Evolutionary conservation across 805 yeast genomes (phyloP), one percentile per base, ranked within the genome.

Genomic region (Wickerhamiella siamensis): DNA sequence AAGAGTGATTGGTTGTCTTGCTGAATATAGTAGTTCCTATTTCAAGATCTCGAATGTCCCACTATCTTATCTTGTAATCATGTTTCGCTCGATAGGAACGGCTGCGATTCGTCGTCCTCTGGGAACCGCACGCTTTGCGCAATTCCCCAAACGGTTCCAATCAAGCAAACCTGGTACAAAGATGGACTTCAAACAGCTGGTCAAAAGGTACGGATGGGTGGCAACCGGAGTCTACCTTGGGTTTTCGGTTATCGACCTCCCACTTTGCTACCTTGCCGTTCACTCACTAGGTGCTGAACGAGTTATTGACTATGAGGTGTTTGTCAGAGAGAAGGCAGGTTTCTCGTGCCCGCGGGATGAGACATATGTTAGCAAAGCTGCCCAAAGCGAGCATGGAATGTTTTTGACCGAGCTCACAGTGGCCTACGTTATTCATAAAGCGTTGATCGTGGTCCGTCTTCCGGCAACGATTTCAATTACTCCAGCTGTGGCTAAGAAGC

Each of bases 401-500:
- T 57, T 84, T 55, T 57, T 83, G 69, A 80, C 96, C 0, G 96
- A 88, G 60, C 75, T 84, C 51, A 77, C 82, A 10, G 71, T 91
- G 40, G 97, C 97, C 0, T 91, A 91, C 58, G 95, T 95, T 2
- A 65, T 91, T 36, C 97, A 91, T 65, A 91, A 91, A 63, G 74
- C 87, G 4, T 68, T 91, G 47, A 72, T 88, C 19, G 74, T 88
- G 46, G 71, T 91, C 33, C 71, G 98, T 47, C 64, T 91, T 4
- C 98, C 98, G 12, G 59, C 84, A 24, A 80, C 96, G 0, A 95
- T 95, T 0, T 94, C 94, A 2, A 71, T 87, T 10, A 86, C 96
- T 0, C 98, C 98, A 4, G 56, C 74, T 1, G 69, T 84, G 2
- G 94, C 84, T 4, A 65, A 60, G 40, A 56, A 64, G 37, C 68